Evolutionary conservation across 2,329 filamentous ascomycete genomes (phyloP), one percentile per base, ranked within the genome.

Genomic region (Microdochium nivale): DNA sequence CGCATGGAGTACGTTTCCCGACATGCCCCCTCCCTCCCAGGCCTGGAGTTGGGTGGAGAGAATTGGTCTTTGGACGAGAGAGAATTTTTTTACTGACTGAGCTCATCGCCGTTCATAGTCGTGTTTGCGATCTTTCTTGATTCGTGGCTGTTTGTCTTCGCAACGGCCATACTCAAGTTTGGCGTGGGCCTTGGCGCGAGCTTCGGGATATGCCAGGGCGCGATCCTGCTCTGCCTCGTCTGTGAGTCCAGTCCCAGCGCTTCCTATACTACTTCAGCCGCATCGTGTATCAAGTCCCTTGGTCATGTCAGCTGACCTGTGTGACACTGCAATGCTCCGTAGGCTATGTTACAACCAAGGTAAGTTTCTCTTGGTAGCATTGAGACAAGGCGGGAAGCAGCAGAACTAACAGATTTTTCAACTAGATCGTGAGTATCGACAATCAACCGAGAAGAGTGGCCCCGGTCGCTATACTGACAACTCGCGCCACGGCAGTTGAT

Each of bases 401-500:
- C 32, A 33, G 9, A 9, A 16, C 32, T 33, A n/a, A 19, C 35
- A 13, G 35, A 40, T 5, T 40, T n/a, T 40, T 11, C 35, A n/a
- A 13, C 7, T 40, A 40, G 40, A 44, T 44, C 21, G 40, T 44
- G 19, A 16, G 35, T 40, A 7, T 40, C 16, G 35, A 40, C 9
- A 14, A 19, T 40, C 7, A 16, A 7, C 7, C 19, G 7, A 7
- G 7, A 16, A 40, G 7, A 16, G 7, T 16, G 13, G 16, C 14
- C 35, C 35, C 5, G 19, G 13, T 23, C 5, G 33, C 33, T 16
- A 5, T 23, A 7, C 19, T 44, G n/a, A 21, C 19, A 21, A 24
- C 40, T 7, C 19, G 13, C 21, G 40, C 14, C 33, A 37, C 14
- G 16, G 13, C 21, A 77, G 67, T 65, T 84, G 23, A 80, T 84